Evolutionary conservation across 345 rosid species (phyloP).

Genomic region (Eucalyptus coolabah): DNA sequence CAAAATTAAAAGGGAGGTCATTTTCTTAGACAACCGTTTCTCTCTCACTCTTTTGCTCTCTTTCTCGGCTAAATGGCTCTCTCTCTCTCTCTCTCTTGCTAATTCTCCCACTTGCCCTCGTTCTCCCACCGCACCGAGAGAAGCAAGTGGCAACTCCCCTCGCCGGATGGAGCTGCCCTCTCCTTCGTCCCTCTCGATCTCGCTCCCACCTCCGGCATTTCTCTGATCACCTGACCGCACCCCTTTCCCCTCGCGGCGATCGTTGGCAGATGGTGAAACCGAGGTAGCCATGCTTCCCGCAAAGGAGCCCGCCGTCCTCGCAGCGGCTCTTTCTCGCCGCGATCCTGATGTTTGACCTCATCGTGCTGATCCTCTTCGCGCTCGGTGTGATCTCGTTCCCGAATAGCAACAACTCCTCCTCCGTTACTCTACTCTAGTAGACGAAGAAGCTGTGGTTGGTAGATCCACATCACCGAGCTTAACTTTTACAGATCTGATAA

Average conservation of each 20-base stretch:
- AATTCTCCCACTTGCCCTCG: too few relatives aligned
- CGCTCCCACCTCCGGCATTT: not conserved
- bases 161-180: not conserved
- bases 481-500: too few relatives aligned
- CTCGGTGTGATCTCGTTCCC: slow-evolving; percentile 63
- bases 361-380: slow-evolving; percentile 47
- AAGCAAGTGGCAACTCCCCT: not conserved
- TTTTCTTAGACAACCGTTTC: too few relatives aligned
- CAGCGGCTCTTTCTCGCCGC: slow-evolving; percentile 20
- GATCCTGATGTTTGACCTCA: slow-evolving; percentile 48
- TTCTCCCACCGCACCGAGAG: not conserved
- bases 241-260: not conserved
- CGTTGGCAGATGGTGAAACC: slow-evolving; percentile 27
- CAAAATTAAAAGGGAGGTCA: too few relatives aligned
- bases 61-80: too few relatives aligned
- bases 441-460: too few relatives aligned
- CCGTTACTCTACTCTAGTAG: not conserved
- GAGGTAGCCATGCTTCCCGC: slow-evolving; percentile 39
- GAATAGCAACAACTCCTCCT: slow-evolving; percentile 25
- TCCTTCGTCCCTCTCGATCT: not conserved
- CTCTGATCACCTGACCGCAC: not conserved
- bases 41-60: too few relatives aligned
- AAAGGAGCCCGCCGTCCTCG: slow-evolving; percentile 46
- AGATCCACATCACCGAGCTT: too few relatives aligned
- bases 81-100: not conserved